Conservation (phyloP, 1,284 basidiomycete genomes). For the Ganoderma lucidum region DNA sequence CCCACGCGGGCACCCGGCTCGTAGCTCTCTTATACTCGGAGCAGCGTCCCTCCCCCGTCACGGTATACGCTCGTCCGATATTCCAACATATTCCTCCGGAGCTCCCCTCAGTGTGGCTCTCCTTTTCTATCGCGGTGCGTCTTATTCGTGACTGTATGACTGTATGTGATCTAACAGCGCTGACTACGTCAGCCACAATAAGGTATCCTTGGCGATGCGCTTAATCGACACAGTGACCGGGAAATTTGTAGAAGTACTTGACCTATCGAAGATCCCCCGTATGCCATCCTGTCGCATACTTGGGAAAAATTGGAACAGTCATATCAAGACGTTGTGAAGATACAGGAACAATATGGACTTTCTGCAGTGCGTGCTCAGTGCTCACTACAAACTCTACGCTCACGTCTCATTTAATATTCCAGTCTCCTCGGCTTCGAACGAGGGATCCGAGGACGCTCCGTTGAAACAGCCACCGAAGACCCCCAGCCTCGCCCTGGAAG, state of each 20-base stretch:
- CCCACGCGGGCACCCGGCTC: too few species aligned
- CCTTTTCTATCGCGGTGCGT: too few species aligned
- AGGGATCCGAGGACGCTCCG: not conserved
- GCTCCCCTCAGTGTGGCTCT: too few species aligned
- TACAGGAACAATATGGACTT: not conserved
- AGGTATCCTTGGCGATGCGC: conserved; percentile 1
- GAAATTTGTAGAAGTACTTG: not conserved
- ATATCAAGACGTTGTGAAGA: conserved; percentile 1
- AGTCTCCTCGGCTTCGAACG: not conserved
- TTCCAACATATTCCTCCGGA: too few species aligned
- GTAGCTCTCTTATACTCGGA: too few species aligned
- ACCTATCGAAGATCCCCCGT: not conserved
- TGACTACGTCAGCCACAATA: too few species aligned
- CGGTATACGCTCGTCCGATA: too few species aligned
- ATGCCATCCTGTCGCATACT: conserved; percentile 16
- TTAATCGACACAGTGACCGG: not conserved
- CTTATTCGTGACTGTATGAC: too few species aligned
- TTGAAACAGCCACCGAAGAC: not conserved
- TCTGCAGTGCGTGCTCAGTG: not conserved
- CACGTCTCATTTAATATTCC: not conserved
- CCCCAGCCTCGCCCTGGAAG: not conserved
- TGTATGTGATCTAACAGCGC: too few species aligned
- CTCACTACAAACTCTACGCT: not conserved
- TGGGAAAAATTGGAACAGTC: conserved; percentile 8
- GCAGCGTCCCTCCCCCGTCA: too few species aligned